Percentiles rank a stretch among this genome's conserved stretches.
Conservation (phyloP, 148 eudicot genomes). For the Rheum nobile region DNA sequence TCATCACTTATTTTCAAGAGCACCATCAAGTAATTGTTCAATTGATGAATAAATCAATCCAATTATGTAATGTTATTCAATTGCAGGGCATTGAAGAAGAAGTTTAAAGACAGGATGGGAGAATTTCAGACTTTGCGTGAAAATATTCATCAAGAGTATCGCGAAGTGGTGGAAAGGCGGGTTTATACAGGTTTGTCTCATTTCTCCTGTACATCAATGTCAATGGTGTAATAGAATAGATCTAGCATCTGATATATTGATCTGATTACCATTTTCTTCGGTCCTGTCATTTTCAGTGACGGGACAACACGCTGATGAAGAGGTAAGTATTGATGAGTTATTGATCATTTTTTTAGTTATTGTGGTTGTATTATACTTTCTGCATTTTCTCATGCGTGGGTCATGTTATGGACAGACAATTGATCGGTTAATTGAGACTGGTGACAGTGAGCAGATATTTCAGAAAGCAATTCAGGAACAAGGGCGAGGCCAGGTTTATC, state of each 20-base stretch:
- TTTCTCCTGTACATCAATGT: neutral
- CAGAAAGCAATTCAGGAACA: constrained; percentile 90
- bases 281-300: constrained; percentile 43
- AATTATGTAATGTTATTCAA: neutral
- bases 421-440: constrained; percentile 83
- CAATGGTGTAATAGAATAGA: neutral
- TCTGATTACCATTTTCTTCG: constrained; percentile 10
- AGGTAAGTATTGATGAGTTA: constrained; percentile 31
- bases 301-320: constrained; percentile 80
- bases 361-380: neutral
- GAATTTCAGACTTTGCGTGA: constrained; percentile 86
- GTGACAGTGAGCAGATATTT: constrained; percentile 90
- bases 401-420: constrained; percentile 47
- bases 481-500: constrained; percentile 89
- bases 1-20: neutral
- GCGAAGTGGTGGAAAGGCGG: constrained; percentile 90
- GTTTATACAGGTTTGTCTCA: constrained; percentile 69
- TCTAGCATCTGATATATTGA: neutral
- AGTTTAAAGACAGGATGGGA: constrained; percentile 69
- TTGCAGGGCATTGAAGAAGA: constrained; percentile 77
- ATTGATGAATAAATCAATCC: neutral
- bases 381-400: neutral
- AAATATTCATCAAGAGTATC: constrained; percentile 79
- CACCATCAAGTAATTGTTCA: neutral
- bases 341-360: neutral